Conservation (phyloP, 176 grass and related monocot genomes). For the Poa annua region DNA sequence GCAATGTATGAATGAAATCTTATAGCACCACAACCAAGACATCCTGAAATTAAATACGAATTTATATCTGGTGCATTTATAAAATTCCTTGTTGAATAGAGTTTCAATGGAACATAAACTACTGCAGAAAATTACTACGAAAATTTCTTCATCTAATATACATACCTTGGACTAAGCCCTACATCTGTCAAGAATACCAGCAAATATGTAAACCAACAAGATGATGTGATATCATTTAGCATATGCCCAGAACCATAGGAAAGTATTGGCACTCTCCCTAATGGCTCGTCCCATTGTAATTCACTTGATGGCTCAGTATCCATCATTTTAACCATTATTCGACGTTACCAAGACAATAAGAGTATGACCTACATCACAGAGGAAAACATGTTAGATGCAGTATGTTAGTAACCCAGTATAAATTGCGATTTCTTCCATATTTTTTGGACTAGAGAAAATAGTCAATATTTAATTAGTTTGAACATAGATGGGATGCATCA, state of each 20-base stretch:
- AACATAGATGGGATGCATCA: too few relatives aligned
- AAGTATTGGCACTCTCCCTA: constrained; percentile 71
- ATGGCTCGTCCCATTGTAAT: constrained; percentile 49
- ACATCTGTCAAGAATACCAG: constrained; percentile 87
- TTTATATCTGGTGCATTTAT: constrained; percentile 14
- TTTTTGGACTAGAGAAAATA: too few relatives aligned
- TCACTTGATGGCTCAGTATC: constrained; percentile 44
- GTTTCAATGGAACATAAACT: constrained; percentile 3
- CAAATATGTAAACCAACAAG: constrained; percentile 97
- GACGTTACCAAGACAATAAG: background rate
- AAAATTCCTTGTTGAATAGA: constrained; percentile 14
- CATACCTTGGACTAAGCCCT: constrained; percentile 82
- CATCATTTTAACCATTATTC: constrained; percentile 61
- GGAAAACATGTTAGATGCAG: constrained; percentile 4
- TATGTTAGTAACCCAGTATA: background rate
- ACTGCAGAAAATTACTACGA: background rate
- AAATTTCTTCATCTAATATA: constrained; percentile 33
- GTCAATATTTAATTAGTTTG: too few relatives aligned
- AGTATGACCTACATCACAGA: constrained; percentile 44
- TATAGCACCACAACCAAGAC: background rate
- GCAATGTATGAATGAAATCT: background rate
- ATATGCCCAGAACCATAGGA: constrained; percentile 97
- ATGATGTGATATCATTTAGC: constrained; percentile 97
- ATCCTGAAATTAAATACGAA: background rate
- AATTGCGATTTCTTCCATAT: too few relatives aligned